These are phyloP conservation scores for Volvox carteri DNA, from an alignment of 163 green algal species.

Conservation along the genomic window DNA sequence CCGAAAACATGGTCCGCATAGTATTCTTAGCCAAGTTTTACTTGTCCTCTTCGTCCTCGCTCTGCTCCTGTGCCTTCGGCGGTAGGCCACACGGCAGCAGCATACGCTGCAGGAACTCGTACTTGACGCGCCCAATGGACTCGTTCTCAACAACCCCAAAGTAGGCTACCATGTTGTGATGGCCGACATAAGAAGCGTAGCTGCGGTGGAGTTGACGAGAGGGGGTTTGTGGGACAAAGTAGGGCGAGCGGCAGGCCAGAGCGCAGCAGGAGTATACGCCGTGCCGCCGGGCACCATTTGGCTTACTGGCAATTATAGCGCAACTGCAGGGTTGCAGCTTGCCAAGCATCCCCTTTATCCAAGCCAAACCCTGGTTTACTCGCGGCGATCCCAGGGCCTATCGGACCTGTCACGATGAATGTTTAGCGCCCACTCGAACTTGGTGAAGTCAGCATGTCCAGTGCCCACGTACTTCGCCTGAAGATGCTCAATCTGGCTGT, in stretches of 20 bases:
- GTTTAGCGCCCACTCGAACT: conserved; percentile 94
- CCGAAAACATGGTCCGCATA: no score
- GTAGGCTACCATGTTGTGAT: conserved; percentile 93
- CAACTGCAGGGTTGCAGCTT: no score
- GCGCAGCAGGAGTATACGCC: no score
- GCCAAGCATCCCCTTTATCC: no score
- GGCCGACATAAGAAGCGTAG: conserved; percentile 96
- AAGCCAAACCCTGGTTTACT: no score
- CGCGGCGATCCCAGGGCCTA: no score
- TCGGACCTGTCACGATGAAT: conserved; percentile 91
- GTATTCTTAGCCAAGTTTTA: background rate
- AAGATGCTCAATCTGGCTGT: conserved; percentile 94
- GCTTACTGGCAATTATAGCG: no score
- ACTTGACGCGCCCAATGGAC: conserved; percentile 91
- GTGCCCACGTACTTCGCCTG: conserved; percentile 83
- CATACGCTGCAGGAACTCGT: conserved; percentile 97
- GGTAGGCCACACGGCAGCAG: conserved; percentile 95
- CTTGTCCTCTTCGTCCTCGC: conserved; percentile 51
- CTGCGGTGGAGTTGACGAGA: no score
- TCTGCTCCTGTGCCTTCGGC: conserved; percentile 86
- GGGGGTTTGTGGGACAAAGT: background rate
- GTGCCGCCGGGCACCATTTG: no score
- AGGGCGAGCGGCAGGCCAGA: no score
- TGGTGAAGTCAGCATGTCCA: conserved; percentile 93
- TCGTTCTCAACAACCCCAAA: conserved; percentile 97